These are phyloP conservation scores for Biscogniauxia sp. DNA, from an alignment of 2,329 filamentous ascomycete genomes.

Conservation along the genomic window DNA sequence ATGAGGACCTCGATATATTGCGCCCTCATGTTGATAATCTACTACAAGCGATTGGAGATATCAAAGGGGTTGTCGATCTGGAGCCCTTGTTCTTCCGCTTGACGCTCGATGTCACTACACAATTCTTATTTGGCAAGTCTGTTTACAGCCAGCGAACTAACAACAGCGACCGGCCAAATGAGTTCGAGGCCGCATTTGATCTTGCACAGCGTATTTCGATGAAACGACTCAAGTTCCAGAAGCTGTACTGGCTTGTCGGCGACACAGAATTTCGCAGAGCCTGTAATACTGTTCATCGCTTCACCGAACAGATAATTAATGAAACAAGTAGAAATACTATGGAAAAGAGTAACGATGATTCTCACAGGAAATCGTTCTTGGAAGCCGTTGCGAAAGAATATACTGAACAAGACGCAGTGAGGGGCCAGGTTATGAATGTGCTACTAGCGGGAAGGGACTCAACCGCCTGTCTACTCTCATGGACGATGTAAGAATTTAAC, in stretches of 20 bases:
- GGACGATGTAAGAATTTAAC: conserved; percentile 17
- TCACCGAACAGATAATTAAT: conserved; percentile 17
- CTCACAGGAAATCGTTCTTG: conserved; percentile 13
- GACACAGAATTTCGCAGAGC: conserved; percentile 11
- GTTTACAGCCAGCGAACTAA: conserved; percentile 12
- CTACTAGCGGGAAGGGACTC: conserved; percentile 23
- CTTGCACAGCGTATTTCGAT: conserved; percentile 13
- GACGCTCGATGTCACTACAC: conserved; percentile 21
- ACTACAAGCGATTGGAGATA: conserved; percentile 8
- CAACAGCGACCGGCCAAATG: conserved; percentile 1
- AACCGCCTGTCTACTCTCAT: conserved; percentile 20
- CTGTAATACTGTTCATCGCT: conserved; percentile 13
- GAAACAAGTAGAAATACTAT: neutral
- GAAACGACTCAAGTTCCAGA: conserved; percentile 13
- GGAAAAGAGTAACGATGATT: neutral
- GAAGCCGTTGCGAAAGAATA: conserved; percentile 14
- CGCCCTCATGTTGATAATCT: conserved; percentile 16
- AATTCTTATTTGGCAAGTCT: conserved; percentile 24
- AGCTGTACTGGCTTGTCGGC: conserved; percentile 17
- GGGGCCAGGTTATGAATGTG: conserved; percentile 22
- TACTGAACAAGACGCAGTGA: conserved; percentile 11
- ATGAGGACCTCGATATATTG: conserved; percentile 16
- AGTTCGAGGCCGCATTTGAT: conserved; percentile 17
- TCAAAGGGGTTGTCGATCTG: conserved; percentile 12
- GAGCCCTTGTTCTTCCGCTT: conserved; percentile 21